Evolutionary conservation across 306 rosid genomes (phyloP), one percentile per base, ranked within the genome.

Genomic region (Urtica urens): DNA sequence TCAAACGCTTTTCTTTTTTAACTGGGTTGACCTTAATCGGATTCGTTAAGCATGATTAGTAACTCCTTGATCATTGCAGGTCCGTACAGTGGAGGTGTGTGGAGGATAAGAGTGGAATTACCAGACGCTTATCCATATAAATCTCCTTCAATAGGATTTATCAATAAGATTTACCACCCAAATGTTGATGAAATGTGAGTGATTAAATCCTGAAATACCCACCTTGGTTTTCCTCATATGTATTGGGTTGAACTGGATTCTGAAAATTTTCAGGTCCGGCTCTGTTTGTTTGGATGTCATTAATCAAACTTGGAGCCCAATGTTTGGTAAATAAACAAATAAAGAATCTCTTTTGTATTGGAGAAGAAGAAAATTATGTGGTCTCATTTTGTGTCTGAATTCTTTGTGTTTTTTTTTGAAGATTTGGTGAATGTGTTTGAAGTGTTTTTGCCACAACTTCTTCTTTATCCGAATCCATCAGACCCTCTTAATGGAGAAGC

Each of bases 241-340:
- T 62, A 43, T 39, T 22, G 4, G 38, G 14, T 35, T 38, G n/a
- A n/a, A n/a, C n/a, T n/a, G 53, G 30, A 27, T 46, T 37, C 42
- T 38, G n/a, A n/a, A 55, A 43, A 35, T 35, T 61, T 67, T 64
- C 71, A 90, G 97, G 90, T 81, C 93, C 41, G 95, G 97, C 23
- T 77, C 97, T 6, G 90, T 90, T 61, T 90, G 97, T 66, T 79
- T 90, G 35, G 95, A 90, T 77, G 97, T 90, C 64, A 81, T 90
- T 53, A 90, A 84, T 70, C 90, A 90, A 70, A 84, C 79, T 12
- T 90, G 97, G 97, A 90, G 93, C 74, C 97, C 97, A 48, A 84
- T 90, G 94, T 90, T 74, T 64, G 97, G 97, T 81, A 64, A 24
- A 61, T 13, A 14, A 58, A 40, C 14, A 57, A 23, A 31, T 7